Conservation (phyloP, 495 filamentous ascomycete genomes). For the Penicillium waksmanii region DNA sequence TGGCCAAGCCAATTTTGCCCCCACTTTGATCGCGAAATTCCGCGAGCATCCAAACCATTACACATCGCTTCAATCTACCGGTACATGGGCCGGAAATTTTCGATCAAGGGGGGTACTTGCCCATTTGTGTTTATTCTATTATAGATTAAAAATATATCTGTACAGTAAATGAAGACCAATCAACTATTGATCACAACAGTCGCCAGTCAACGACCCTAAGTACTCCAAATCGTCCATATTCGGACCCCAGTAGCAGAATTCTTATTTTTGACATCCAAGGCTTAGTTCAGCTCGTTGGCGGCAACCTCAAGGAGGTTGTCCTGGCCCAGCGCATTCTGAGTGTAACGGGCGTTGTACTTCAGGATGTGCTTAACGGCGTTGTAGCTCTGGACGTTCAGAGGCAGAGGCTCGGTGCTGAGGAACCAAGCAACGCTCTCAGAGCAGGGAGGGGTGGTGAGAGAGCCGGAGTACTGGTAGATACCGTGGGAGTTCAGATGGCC, state of each 20-base stretch:
- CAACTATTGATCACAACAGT: neutral
- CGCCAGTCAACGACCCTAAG: neutral
- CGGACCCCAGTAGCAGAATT: too few relatives aligned
- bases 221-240: neutral
- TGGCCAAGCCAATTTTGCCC: neutral
- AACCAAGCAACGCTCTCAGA: slow-evolving; percentile 63
- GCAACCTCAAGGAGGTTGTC: slow-evolving; percentile 55
- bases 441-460: slow-evolving; percentile 72
- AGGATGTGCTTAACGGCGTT: slow-evolving; percentile 59
- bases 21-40: slow-evolving; percentile 2
- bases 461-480: slow-evolving; percentile 62
- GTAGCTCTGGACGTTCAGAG: slow-evolving; percentile 56
- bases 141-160: neutral
- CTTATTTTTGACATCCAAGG: neutral
- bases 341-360: slow-evolving; percentile 66
- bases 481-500: slow-evolving; percentile 49
- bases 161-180: neutral
- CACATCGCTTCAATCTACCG: neutral
- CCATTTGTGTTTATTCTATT: neutral
- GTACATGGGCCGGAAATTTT: neutral
- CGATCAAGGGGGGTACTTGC: neutral
- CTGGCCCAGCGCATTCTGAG: slow-evolving; percentile 59
- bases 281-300: slow-evolving; percentile 16
- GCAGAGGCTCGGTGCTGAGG: slow-evolving; percentile 55
- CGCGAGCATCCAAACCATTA: neutral